Percentiles rank a stretch among this genome's conserved stretches.
Conservation (phyloP, 495 filamentous ascomycete genomes). For the Tuber aestivum region DNA sequence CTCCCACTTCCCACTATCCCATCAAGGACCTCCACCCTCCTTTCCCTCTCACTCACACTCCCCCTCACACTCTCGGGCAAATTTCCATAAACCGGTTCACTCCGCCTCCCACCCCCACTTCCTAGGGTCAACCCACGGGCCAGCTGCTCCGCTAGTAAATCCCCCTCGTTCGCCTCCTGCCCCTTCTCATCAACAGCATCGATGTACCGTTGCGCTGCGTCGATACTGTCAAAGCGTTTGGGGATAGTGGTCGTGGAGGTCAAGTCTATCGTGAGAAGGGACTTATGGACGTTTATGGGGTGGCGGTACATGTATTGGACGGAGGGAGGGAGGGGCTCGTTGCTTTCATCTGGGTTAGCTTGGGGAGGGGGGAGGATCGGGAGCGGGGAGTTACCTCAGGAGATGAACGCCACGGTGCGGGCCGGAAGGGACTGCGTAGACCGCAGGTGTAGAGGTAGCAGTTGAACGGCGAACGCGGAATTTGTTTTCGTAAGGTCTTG, state of each 20-base stretch:
- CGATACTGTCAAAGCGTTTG: conserved; percentile 37
- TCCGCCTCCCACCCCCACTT: conserved; percentile 16
- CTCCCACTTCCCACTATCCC: conserved; percentile 9
- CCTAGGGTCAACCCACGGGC: conserved; percentile 13
- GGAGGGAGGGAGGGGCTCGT: conserved; percentile 27
- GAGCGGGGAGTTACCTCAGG: conserved; percentile 19
- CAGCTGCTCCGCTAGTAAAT: conserved; percentile 19
- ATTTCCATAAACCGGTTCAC: conserved; percentile 27
- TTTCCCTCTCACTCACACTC: conserved; percentile 4
- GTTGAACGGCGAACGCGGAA: conserved; percentile 29
- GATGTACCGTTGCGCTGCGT: conserved; percentile 34
- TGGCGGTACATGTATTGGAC: conserved; percentile 41
- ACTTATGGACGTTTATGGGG: conserved; percentile 37
- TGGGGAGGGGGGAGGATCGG: neutral
- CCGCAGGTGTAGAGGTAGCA: conserved; percentile 20
- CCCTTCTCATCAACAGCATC: conserved; percentile 29
- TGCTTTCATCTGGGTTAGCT: conserved; percentile 19
- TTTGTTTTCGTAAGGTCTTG: conserved; percentile 36
- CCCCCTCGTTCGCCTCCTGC: conserved; percentile 10
- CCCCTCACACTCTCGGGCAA: conserved; percentile 19
- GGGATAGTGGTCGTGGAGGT: conserved; percentile 28
- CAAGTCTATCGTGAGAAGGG: conserved; percentile 38
- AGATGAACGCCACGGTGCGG: conserved; percentile 40
- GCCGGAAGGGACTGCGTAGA: conserved; percentile 39
- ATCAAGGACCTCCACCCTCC: conserved; percentile 10